These are phyloP conservation scores for Coemansia biformis DNA, from an alignment of 192 early-diverging fungal species.

Conservation along the genomic window DNA sequence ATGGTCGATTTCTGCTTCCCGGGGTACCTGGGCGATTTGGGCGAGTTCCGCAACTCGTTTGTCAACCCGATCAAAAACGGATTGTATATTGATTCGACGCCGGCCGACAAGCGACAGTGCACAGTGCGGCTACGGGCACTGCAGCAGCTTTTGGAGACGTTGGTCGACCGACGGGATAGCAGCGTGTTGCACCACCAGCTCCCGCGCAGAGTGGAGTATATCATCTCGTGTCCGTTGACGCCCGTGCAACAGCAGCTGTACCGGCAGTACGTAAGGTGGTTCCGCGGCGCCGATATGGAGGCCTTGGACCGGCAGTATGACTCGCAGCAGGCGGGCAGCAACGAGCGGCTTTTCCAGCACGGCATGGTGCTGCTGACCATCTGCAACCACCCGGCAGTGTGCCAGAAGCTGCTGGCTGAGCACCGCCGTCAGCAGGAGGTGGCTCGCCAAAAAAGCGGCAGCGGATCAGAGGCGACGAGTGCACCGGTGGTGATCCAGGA, in stretches of 20 bases:
- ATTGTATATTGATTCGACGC: constrained; percentile 52
- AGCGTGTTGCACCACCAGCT: constrained; percentile 53
- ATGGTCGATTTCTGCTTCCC: constrained; percentile 75
- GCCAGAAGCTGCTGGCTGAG: constrained; percentile 11
- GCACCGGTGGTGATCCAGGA: constrained; percentile 2
- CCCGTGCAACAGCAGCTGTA: constrained; percentile 57
- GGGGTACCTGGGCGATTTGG: constrained; percentile 54
- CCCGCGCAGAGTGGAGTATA: constrained; percentile 66
- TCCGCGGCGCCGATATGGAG: not conserved
- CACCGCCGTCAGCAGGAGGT: not conserved
- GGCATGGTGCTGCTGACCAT: constrained; percentile 39
- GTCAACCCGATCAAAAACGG: constrained; percentile 59
- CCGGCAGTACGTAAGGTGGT: constrained; percentile 24
- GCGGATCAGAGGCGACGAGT: not conserved
- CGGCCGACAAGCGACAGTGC: constrained; percentile 9
- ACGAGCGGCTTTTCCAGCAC: constrained; percentile 15
- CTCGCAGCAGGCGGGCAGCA: not conserved
- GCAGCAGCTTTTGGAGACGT: constrained; percentile 58
- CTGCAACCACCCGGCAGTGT: constrained; percentile 64
- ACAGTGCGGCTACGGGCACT: constrained; percentile 50
- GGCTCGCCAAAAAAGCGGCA: no score
- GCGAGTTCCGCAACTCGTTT: constrained; percentile 56
- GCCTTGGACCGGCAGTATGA: not conserved
- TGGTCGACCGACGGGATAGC: constrained; percentile 58
- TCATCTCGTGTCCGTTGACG: constrained; percentile 61